A percentile compares a stretch with the other conserved stretches of the same genome.
Conservation (phyloP, 208 protist genomes). For the Acanthamoeba royreba region DNA sequence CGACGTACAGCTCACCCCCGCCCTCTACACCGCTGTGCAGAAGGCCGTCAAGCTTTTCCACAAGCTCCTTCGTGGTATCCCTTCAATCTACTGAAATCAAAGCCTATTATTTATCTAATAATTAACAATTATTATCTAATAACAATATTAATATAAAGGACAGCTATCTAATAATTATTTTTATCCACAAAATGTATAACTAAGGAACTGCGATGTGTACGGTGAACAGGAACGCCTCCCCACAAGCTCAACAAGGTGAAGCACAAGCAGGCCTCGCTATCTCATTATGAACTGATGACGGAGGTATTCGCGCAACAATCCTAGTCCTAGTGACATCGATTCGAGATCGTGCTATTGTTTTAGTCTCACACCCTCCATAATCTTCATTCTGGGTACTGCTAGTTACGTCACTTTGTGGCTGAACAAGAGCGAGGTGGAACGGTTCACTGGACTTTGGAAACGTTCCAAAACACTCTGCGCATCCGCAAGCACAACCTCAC, state of each 20-base stretch:
- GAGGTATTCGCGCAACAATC: neutral
- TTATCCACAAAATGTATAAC: too few species aligned
- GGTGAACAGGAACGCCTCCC: too few species aligned
- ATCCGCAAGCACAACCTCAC: constrained; percentile 5
- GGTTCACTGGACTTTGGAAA: neutral
- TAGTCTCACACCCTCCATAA: too few species aligned
- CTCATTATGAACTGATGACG: neutral
- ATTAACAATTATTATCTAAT: too few species aligned
- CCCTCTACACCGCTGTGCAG: neutral
- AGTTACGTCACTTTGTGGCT: neutral
- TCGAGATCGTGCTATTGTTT: too few species aligned
- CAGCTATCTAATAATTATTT: too few species aligned
- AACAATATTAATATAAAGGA: too few species aligned
- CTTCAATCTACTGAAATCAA: too few species aligned
- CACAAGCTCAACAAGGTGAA: neutral
- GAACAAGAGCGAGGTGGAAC: neutral
- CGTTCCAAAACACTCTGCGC: neutral
- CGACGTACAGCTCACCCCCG: neutral
- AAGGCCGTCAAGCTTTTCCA: neutral
- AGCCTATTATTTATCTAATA: too few species aligned
- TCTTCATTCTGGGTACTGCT: neutral
- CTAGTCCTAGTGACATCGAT: too few species aligned
- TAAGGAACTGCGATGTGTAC: too few species aligned
- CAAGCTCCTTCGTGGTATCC: neutral
- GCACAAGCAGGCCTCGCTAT: neutral